Percentiles rank a stretch among this genome's conserved stretches.
Conservation (phyloP, 164 flowering plant species). For the Brasenia schreberi region DNA sequence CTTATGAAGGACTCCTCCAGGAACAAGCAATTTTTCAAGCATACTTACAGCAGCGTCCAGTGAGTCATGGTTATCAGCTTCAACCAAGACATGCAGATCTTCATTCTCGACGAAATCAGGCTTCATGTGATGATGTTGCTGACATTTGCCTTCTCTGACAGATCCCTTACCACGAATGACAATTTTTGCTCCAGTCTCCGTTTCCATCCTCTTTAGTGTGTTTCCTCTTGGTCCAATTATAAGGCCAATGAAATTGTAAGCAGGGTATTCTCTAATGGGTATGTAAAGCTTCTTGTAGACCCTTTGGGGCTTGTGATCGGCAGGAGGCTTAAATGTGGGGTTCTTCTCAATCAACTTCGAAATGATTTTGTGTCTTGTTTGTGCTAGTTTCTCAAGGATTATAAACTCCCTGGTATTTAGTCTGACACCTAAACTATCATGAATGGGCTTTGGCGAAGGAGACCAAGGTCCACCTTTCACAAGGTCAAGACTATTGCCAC, state of each 20-base stretch:
- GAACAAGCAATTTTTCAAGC: constrained; percentile 35
- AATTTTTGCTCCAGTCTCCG: constrained; percentile 35
- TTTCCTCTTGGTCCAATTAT: constrained; percentile 37
- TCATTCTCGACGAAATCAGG: constrained; percentile 17
- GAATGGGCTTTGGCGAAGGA: constrained; percentile 16
- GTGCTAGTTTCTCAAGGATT: constrained; percentile 13
- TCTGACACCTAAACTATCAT: constrained; percentile 12
- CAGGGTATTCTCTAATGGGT: constrained; percentile 35
- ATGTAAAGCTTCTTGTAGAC: constrained; percentile 32
- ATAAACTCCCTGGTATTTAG: constrained; percentile 14
- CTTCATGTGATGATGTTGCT: constrained; percentile 5
- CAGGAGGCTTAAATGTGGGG: constrained; percentile 21
- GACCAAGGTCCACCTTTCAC: constrained; percentile 11
- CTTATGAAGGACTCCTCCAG: constrained; percentile 14
- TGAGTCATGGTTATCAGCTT: constrained; percentile 28
- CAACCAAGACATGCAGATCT: constrained; percentile 34
- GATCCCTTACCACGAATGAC: constrained; percentile 28
- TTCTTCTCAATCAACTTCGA: constrained; percentile 21
- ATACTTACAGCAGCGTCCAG: constrained; percentile 27
- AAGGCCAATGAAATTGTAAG: constrained; percentile 32
- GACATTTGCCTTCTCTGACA: neutral
- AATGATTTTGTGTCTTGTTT: constrained; percentile 19
- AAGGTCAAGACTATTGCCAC: constrained; percentile 10
- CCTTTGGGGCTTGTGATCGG: constrained; percentile 15
- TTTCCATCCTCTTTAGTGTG: constrained; percentile 35